Evolutionary conservation across 1,284 basidiomycete genomes (phyloP).

Genomic region (Ustilago nuda): DNA sequence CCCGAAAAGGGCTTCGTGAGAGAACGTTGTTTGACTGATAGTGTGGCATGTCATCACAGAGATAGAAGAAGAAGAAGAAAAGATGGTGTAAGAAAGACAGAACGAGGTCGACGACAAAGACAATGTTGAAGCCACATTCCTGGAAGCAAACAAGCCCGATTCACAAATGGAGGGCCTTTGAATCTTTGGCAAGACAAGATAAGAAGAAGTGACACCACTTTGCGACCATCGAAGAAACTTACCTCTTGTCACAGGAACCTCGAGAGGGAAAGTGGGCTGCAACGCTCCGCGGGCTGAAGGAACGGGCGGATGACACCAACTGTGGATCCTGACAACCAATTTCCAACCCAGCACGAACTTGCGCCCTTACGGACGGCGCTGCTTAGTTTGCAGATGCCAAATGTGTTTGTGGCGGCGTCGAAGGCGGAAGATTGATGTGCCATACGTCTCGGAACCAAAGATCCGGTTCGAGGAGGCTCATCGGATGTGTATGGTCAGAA

Average conservation of each 20-base stretch:
- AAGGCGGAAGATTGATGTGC: slow-evolving; percentile 20
- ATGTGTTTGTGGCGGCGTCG: not conserved
- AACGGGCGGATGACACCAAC: not conserved
- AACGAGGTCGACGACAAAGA: slow-evolving; percentile 6
- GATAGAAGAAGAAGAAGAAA: not conserved
- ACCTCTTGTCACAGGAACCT: not conserved
- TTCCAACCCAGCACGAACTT: slow-evolving; percentile 1
- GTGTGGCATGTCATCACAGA: slow-evolving; percentile 6
- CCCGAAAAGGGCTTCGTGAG: not conserved
- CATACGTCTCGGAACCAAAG: slow-evolving; percentile 39
- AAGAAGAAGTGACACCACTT: not conserved
- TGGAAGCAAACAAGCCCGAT: slow-evolving; percentile 2
- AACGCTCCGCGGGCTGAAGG: not conserved
- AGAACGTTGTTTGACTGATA: not conserved
- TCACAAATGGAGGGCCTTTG: not conserved
- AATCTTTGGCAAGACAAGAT: not conserved
- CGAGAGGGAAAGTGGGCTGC: not conserved
- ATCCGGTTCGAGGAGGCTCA: slow-evolving; percentile 40
- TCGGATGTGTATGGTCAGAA: slow-evolving; percentile 20
- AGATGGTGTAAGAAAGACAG: slow-evolving; percentile 4
- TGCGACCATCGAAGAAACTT: not conserved
- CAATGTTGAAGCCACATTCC: slow-evolving; percentile 9
- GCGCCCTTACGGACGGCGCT: not conserved
- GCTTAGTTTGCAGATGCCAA: not conserved
- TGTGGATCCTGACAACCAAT: slow-evolving; percentile 2